phyloP scores from a whole-genome alignment of 768 basidiomycete species.

The Scleroderma citrinum region DNA sequence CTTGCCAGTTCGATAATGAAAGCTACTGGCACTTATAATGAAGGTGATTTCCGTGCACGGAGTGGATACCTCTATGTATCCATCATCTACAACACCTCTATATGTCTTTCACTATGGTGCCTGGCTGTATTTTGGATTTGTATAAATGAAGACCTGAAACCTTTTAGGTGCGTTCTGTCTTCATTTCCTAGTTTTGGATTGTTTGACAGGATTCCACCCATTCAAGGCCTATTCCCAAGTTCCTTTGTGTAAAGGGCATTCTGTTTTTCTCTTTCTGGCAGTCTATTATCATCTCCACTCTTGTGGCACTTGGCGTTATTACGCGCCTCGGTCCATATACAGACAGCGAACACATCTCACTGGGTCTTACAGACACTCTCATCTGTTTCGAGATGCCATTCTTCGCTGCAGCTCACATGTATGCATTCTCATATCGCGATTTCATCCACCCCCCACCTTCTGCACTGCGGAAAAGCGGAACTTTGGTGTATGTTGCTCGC shows the following conservation, averaged over 20 bases:
- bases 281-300: constrained; percentile 73
- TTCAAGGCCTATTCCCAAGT: constrained; percentile 85
- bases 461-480: constrained; percentile 16
- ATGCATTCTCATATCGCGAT: constrained; percentile 88
- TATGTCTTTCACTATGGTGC: constrained; percentile 79
- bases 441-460: constrained; percentile 54
- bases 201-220: neutral
- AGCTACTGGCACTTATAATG: constrained; percentile 78
- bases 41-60: constrained; percentile 77
- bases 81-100: constrained; percentile 78
- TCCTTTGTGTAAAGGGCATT: constrained; percentile 97
- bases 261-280: constrained; percentile 99
- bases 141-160: constrained; percentile 81
- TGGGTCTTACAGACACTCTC: constrained; percentile 84
- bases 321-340: constrained; percentile 80
- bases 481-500: constrained; percentile 63
- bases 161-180: constrained; percentile 58
- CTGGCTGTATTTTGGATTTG: constrained; percentile 97
- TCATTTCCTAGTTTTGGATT: neutral
- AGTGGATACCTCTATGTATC: constrained; percentile 92
- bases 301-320: constrained; percentile 80
- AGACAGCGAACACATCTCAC: constrained; percentile 82
- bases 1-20: constrained; percentile 82
- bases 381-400: constrained; percentile 98
- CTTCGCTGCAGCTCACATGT: constrained; percentile 92